These are phyloP conservation scores for Cladosporium colombiae DNA, from an alignment of 2,329 filamentous ascomycete species.

Conservation along the genomic window DNA sequence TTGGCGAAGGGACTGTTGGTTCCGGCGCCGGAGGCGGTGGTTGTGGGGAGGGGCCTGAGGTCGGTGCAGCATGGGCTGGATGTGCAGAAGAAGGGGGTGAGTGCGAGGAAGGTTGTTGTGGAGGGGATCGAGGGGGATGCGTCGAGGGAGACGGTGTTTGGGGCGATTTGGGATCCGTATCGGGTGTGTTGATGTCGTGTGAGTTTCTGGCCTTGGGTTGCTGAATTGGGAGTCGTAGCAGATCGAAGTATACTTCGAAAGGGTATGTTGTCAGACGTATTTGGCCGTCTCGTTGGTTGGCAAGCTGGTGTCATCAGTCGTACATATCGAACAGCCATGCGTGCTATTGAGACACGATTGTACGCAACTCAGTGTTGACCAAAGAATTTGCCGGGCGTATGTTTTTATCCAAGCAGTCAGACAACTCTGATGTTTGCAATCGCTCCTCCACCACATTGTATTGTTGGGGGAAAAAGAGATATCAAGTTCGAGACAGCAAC, in stretches of 20 bases:
- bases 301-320: neutral
- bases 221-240: neutral
- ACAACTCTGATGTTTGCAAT: neutral
- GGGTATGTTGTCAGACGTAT: neutral
- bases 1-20: conserved; percentile 40
- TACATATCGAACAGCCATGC: neutral
- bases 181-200: neutral
- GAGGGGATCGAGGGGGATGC: conserved; percentile 4
- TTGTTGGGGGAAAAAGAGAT: no score
- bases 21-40: conserved; percentile 42
- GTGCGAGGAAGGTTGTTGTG: conserved; percentile 48
- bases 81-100: conserved; percentile 42
- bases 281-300: neutral
- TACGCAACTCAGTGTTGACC: neutral
- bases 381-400: neutral
- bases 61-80: conserved; percentile 46
- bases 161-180: neutral
- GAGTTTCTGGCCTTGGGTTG: neutral
- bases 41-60: conserved; percentile 47
- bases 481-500: no score
- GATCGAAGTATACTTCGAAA: neutral
- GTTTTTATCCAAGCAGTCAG: no score
- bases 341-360: neutral
- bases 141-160: neutral
- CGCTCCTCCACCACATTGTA: no score